phyloP scores from a whole-genome alignment of 106 monocot species.

The Dactylorhiza incarnata region DNA sequence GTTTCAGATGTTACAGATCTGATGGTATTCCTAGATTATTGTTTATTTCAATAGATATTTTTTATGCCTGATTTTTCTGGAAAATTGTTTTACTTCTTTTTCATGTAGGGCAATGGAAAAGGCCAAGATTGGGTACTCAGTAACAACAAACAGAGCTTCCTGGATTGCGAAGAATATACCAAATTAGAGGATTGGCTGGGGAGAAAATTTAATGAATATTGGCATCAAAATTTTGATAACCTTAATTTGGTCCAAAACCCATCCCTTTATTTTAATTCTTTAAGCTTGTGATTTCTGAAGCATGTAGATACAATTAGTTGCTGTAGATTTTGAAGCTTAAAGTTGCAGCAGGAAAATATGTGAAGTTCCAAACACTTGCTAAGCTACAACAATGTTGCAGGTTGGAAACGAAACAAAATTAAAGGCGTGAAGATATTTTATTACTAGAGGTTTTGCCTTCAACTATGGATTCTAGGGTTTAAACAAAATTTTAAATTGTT shows the following conservation, averaged over 20 bases:
- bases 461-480: too few relatives aligned
- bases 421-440: too few relatives aligned
- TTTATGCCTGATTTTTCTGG: not conserved
- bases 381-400: too few relatives aligned
- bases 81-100: not conserved
- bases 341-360: too few relatives aligned
- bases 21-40: conserved; percentile 33
- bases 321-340: too few relatives aligned
- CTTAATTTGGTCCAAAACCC: conserved; percentile 40
- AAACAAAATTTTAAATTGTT: too few relatives aligned
- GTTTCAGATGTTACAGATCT: conserved; percentile 58
- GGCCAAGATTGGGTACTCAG: conserved; percentile 42
- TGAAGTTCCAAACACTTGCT: too few relatives aligned
- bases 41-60: not conserved
- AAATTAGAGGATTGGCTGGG: conserved; percentile 74
- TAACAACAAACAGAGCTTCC: conserved; percentile 85
- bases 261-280: not conserved
- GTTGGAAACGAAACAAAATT: too few relatives aligned
- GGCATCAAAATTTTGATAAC: conserved; percentile 53
- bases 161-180: conserved; percentile 70
- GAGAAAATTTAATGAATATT: conserved; percentile 45
- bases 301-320: too few relatives aligned
- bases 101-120: conserved; percentile 40
- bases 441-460: too few relatives aligned
- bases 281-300: not conserved